A percentile compares a stretch with the other conserved stretches of the same genome.
Conservation (phyloP, 1,139 yeast species). For the Eremothecium gossypii region DNA sequence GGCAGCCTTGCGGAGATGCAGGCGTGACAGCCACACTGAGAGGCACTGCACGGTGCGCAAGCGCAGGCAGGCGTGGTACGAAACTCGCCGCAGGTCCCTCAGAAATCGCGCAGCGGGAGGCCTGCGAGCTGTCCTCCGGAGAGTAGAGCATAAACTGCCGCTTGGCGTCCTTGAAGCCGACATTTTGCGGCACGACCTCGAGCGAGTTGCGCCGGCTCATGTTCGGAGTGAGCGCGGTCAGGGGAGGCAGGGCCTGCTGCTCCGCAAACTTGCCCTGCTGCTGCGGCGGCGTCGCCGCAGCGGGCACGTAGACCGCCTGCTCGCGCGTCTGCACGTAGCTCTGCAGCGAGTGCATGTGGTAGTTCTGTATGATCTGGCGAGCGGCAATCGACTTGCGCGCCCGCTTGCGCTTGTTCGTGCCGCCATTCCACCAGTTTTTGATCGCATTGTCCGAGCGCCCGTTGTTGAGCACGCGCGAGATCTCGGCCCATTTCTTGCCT, state of each 20-base stretch:
- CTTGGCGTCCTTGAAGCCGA: neutral
- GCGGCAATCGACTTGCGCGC: conserved; percentile 1
- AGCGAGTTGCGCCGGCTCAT: conserved; percentile 1
- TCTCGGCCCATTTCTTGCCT: conserved; percentile 94
- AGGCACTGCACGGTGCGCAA: neutral
- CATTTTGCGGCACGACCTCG: neutral
- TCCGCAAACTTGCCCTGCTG: conserved; percentile 2
- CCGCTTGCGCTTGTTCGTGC: conserved; percentile 60
- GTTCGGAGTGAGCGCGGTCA: conserved; percentile 1
- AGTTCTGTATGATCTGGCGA: neutral
- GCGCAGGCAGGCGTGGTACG: neutral
- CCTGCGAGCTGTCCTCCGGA: neutral
- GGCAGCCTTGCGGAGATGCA: neutral
- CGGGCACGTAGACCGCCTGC: neutral
- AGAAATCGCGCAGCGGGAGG: neutral
- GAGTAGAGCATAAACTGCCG: neutral
- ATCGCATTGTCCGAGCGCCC: conserved; percentile 88
- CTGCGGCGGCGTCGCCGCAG: conserved; percentile 1
- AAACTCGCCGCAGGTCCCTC: neutral
- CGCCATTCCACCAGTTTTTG: conserved; percentile 96
- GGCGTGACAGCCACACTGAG: neutral
- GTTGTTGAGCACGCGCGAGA: conserved; percentile 66
- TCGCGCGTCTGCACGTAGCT: conserved; percentile 2
- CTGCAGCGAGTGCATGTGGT: conserved; percentile 1
- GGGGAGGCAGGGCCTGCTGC: conserved; percentile 1